phyloP scores from a whole-genome alignment of 2,329 filamentous ascomycete genomes.

The Colletotrichum liaoningense region DNA sequence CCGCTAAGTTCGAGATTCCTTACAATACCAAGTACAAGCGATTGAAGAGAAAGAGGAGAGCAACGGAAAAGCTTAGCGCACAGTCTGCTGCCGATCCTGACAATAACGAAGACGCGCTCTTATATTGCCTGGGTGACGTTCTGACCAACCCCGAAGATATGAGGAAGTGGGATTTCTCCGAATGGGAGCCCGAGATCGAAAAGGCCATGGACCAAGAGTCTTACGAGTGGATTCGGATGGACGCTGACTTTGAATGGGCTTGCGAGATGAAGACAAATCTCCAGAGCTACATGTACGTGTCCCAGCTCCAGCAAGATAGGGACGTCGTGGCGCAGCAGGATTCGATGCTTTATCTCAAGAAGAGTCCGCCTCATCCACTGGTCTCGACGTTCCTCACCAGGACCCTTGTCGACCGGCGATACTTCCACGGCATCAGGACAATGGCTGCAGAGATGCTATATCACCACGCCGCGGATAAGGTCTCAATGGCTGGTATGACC shows the following conservation, averaged over 20 bases:
- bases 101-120: constrained; percentile 81
- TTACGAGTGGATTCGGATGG: constrained; percentile 98
- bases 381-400: constrained; percentile 90
- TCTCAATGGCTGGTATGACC: constrained; percentile 81
- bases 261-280: constrained; percentile 85
- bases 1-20: constrained; percentile 87
- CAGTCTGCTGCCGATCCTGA: constrained; percentile 66
- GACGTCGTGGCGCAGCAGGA: constrained; percentile 91
- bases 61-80: constrained; percentile 62
- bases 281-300: constrained; percentile 97
- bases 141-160: constrained; percentile 86
- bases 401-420: constrained; percentile 90
- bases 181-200: constrained; percentile 92
- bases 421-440: constrained; percentile 91
- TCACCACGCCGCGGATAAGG: constrained; percentile 76
- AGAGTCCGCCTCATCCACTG: constrained; percentile 77
- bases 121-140: constrained; percentile 94
- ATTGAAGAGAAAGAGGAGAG: constrained; percentile 78
- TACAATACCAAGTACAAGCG: constrained; percentile 99
- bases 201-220: constrained; percentile 93
- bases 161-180: constrained; percentile 83
- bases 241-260: constrained; percentile 98
- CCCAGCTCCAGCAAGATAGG: constrained; percentile 95
- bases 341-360: constrained; percentile 79
- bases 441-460: constrained; percentile 85